These are phyloP conservation scores for Ilex aquifolium DNA, from an alignment of 257 asterid species.

Conservation along the genomic window DNA sequence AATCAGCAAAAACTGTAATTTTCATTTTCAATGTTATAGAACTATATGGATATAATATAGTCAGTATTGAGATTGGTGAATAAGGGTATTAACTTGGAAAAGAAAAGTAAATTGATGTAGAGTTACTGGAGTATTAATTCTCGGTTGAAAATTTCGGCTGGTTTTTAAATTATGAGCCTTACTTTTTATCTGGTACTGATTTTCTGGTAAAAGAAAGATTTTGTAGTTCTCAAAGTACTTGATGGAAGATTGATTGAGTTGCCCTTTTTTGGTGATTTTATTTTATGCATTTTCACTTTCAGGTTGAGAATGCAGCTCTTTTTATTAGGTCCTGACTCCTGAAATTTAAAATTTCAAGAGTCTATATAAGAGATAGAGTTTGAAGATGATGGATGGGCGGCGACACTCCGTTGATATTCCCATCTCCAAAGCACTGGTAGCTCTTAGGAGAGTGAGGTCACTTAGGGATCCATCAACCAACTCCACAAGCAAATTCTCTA, in stretches of 20 bases:
- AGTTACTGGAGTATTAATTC: too few species aligned
- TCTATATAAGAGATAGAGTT: slow-evolving; percentile 1
- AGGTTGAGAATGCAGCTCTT: slow-evolving; percentile 29
- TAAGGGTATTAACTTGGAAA: too few species aligned
- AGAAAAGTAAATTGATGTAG: too few species aligned
- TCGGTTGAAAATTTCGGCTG: too few species aligned
- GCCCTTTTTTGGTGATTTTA: slow-evolving; percentile 13
- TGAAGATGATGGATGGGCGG: slow-evolving; percentile 62
- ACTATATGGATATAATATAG: too few species aligned
- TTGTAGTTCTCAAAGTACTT: neutral
- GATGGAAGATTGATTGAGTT: slow-evolving; percentile 16
- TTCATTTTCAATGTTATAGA: neutral
- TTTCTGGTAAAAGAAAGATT: neutral
- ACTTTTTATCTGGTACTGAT: neutral
- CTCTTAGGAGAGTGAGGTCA: slow-evolving; percentile 83
- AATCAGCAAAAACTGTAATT: neutral
- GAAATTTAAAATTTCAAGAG: slow-evolving; percentile 3
- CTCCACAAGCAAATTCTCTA: slow-evolving; percentile 53
- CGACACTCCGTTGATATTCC: slow-evolving; percentile 89
- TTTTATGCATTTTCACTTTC: slow-evolving; percentile 13
- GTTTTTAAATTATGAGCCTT: neutral
- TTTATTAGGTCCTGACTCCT: slow-evolving; percentile 12
- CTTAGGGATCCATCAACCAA: slow-evolving; percentile 87
- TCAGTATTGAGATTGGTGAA: too few species aligned
- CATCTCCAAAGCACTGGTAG: slow-evolving; percentile 59